Percentiles rank a stretch among this genome's conserved stretches.
Evolutionary conservation across 176 grass and related monocot species (phyloP).

Genomic region (Melocanna baccifera): DNA sequence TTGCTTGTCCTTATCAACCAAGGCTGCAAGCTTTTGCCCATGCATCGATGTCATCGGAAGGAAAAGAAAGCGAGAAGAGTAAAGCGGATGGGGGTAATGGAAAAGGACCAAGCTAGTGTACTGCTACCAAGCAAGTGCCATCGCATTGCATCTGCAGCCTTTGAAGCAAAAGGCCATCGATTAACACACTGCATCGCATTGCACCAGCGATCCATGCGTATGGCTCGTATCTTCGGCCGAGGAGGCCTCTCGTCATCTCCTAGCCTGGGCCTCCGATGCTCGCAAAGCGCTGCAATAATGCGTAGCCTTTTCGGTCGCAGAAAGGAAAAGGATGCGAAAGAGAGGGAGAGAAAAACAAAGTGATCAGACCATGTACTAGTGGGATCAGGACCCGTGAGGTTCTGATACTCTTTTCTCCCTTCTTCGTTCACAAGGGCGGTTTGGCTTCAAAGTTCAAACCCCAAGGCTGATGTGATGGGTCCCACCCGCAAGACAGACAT

Average conservation of each 20-base stretch:
- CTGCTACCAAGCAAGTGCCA: background rate
- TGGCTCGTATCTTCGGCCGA: background rate
- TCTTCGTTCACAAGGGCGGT: background rate
- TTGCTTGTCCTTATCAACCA: slow-evolving; percentile 41
- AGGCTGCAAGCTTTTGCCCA: slow-evolving; percentile 19
- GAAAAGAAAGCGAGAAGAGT: slow-evolving; percentile 4
- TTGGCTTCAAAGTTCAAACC: background rate
- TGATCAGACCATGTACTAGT: background rate
- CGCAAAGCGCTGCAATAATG: slow-evolving; percentile 26
- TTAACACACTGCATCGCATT: slow-evolving; percentile 2
- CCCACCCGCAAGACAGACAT: background rate
- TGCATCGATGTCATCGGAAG: slow-evolving; percentile 7
- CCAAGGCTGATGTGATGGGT: background rate
- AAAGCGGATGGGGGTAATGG: background rate
- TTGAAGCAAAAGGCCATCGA: background rate
- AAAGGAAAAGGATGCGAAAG: background rate
- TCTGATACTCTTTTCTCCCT: background rate
- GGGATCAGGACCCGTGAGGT: background rate
- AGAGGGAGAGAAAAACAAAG: background rate
- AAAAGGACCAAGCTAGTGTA: background rate
- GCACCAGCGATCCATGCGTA: background rate
- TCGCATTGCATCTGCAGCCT: background rate
- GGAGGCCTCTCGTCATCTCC: background rate
- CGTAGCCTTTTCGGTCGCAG: background rate
- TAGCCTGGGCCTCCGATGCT: background rate